Base-by-base conservation (phyloP, 768 basidiomycete species). In the Pisolithus microcarpus region DNA sequence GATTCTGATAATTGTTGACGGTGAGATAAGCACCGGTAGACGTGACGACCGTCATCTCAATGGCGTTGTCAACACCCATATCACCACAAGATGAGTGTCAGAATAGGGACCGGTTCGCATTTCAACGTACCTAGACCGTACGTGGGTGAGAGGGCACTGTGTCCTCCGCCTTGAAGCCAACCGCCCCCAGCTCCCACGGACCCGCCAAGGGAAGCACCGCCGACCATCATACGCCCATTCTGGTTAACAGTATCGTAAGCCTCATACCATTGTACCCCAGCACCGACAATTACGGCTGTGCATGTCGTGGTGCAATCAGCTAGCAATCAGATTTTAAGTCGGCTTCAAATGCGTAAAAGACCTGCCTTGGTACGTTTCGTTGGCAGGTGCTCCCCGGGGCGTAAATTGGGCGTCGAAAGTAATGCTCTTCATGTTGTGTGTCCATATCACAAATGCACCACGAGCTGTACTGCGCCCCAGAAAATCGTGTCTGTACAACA, bases 171-270 rank as follows among this genome's bases (percentile, higher is more conserved):
- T 23, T 23, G 21, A 4, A 74, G 48, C 73, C 75, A 80, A 18
- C 77, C 78, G 26, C 75, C 76, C 13, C 71, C 68, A 23, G 76
- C 70, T 36, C 75, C 78, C 4, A 79, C 66, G 5, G 75, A 70
- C 19, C 69, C 75, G 6, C 68, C 66, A 0, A 34, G 10, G 7
- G 70, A 70, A 5, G 67, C n/a, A 8, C 73, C 78, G 6, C 80
- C 80, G 5, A 79, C 68, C 18, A 80, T 63, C 40, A 71, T 58
- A 5, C 72, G 69, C 0, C 65, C 66, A n/a, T 73, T 57, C 4
- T 62, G 54, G n/a, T 73, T 59, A 7, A 66, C 72, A 6, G 70
- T 68, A 2, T 52, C 57, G 51, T 78, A 78, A 0, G 70, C 71
- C 43, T 75, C 71, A 18, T 54, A 42, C 74, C 75, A 78, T 51